Base-by-base conservation (phyloP, 139 green algal species). In the Haematococcus lacustris region DNA sequence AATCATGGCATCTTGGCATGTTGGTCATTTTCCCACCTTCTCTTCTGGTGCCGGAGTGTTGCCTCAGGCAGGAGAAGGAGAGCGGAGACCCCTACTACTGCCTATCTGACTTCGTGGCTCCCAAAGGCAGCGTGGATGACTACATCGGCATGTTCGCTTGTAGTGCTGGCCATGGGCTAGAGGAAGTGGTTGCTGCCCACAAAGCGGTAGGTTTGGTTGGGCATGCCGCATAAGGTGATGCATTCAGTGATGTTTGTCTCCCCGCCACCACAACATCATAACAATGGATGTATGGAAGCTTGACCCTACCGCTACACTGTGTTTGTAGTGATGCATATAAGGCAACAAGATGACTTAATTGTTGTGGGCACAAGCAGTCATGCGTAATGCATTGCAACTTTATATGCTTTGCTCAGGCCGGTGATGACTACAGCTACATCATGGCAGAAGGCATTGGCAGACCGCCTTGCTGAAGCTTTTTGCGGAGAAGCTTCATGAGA, bases 91-190 rank as follows among this genome's bases (percentile, higher is more conserved):
- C 89, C 0, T 98, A 98, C 87, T 80, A 88, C 65, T 97, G 90
- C 71, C 67, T 99, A 21, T 90, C 83, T n/a, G 95, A 99, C 83
- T 99, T 99, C 71, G 85, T 99, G 28, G 95, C 95, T 0, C 95
- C 95, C 9, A 89, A 89, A 65, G 84, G 77, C 38, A 88, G 73
- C 25, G 71, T 97, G 61, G 72, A 76, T 25, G 95, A 99, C 85
- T 99, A 98, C 85, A 60, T 99, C 1, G 95, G 95, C 66, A 91
- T 96, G 82, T 99, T 99, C 82, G 93, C 89, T 30, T 94, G 92
- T 66, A 88, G 73, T 1, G 88, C 91, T 33, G 93, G 93, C 40
- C 89, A 96, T 69, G 95, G 95, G 21, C 80, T 99, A 60, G 90
- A 98, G 66, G 70, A 90, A 60, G 75, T 98, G 6, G 80, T 91